phyloP scores from a whole-genome alignment of 306 rosid species.

The Neltuma alba region DNA sequence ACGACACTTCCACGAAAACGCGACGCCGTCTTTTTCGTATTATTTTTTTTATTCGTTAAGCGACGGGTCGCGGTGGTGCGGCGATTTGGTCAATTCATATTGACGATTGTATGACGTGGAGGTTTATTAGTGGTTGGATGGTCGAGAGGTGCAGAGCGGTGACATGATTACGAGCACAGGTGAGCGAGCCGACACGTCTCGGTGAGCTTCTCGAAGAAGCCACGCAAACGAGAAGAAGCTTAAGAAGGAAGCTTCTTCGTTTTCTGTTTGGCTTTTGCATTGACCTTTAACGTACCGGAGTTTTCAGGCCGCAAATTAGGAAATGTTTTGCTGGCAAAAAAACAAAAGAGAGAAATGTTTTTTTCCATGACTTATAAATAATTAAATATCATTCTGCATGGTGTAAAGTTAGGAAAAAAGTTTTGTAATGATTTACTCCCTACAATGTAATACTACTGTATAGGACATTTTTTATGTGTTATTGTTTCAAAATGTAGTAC shows the following conservation, averaged over 20 bases:
- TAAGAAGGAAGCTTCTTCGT: conserved; percentile 47
- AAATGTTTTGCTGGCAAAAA: too few species aligned
- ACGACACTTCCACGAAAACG: not conserved
- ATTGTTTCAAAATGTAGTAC: too few species aligned
- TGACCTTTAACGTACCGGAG: conserved; percentile 24
- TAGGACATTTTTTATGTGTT: too few species aligned
- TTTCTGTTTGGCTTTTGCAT: not conserved
- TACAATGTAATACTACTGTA: too few species aligned
- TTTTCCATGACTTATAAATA: not conserved
- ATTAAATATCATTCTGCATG: not conserved
- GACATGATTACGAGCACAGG: conserved; percentile 17
- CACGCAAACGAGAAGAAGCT: conserved; percentile 59
- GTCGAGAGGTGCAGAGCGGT: not conserved
- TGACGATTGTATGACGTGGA: not conserved
- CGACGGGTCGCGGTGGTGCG: conserved; percentile 4
- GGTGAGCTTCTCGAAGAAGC: conserved; percentile 56
- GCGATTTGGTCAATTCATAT: not conserved
- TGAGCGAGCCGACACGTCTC: conserved; percentile 42
- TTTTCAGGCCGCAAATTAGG: not conserved
- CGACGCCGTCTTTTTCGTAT: not conserved
- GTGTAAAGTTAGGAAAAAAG: not conserved
- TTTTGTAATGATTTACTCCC: too few species aligned
- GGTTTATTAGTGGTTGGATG: not conserved
- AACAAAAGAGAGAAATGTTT: too few species aligned
- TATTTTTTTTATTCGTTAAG: not conserved